These are phyloP conservation scores for Crithidia fasciculata DNA, from an alignment of 208 protist species.

Conservation along the genomic window DNA sequence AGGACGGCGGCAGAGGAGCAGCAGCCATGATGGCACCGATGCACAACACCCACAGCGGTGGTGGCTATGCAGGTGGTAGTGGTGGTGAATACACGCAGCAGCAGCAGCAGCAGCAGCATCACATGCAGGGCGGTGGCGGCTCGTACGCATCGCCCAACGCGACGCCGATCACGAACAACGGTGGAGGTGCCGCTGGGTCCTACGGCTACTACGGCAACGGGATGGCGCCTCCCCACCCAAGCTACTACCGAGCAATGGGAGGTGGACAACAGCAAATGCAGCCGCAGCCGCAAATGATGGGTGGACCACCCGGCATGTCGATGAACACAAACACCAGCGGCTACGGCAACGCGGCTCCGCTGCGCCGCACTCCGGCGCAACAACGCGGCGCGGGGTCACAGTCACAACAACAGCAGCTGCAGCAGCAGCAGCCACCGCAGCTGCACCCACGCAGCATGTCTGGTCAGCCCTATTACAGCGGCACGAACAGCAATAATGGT, in stretches of 20 bases:
- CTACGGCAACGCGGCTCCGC: neutral
- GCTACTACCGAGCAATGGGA: neutral
- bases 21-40: neutral
- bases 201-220: slow-evolving; percentile 13
- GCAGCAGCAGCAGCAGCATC: neutral
- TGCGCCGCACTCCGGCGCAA: neutral
- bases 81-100: neutral
- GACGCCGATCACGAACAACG: slow-evolving; percentile 1
- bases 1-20: neutral
- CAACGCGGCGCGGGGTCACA: neutral
- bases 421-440: slow-evolving; percentile 11
- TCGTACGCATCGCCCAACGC: neutral
- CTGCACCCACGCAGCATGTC: slow-evolving; percentile 16
- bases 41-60: neutral
- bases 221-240: slow-evolving; percentile 1
- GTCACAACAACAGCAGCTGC: slow-evolving; percentile 2
- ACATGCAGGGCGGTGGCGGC: neutral
- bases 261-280: neutral
- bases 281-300: neutral
- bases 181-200: neutral
- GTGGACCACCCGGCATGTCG: neutral
- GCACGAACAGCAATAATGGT: neutral
- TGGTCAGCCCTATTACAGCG: slow-evolving; percentile 5
- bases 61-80: neutral
- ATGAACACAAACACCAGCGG: neutral